Evolutionary conservation across 2,329 filamentous ascomycete species (phyloP), one percentile per base, ranked within the genome.

Genomic region (Talaromyces sp.): DNA sequence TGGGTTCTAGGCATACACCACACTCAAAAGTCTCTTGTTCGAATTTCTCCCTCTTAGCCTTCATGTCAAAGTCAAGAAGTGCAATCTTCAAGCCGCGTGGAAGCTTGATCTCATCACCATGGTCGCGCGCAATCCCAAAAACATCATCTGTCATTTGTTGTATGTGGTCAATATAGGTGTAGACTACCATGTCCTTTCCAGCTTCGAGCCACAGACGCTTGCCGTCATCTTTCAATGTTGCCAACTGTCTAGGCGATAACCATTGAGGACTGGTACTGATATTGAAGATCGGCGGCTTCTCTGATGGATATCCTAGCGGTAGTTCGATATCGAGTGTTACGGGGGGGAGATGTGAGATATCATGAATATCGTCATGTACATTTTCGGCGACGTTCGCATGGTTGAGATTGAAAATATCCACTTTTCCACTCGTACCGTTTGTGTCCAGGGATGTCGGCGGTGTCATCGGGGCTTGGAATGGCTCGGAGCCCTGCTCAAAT

Each of bases 1-100:
- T 97, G 0, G 93, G 93, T 76, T 98, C 94, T 56, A 97, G 79
- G 74, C 93, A 97, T 57, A 98, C 85, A 1, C 90, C 91, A 69
- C 94, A 98, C 61, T 93, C 88, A 73, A 95, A 97, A 0, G 92
- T 96, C 70, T 89, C 90, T 69, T 87, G 87, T 67, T 95, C 89
- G 74, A 97, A 98, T 0, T 88, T 87, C 25, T 87, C 86, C 63
- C 87, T 86, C 73, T 90, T 90, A 7, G 90, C 88, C 67, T 89
- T 88, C 66, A 87, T 88, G 72, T 97, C 90, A 71, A 91, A 92
- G 69, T 93, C 90, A 50, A 97, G 77, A 15, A 97, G 82, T 5
- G 88, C 85, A 19, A 91, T 86, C 77, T 92, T 90, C 63, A 85
- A 69, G 3, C 80, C 76, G 6, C 77, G 75, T 0, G 84, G 74